Evolutionary conservation across 1,284 basidiomycete genomes (phyloP).

Genomic region (Ustilago cynodontis): DNA sequence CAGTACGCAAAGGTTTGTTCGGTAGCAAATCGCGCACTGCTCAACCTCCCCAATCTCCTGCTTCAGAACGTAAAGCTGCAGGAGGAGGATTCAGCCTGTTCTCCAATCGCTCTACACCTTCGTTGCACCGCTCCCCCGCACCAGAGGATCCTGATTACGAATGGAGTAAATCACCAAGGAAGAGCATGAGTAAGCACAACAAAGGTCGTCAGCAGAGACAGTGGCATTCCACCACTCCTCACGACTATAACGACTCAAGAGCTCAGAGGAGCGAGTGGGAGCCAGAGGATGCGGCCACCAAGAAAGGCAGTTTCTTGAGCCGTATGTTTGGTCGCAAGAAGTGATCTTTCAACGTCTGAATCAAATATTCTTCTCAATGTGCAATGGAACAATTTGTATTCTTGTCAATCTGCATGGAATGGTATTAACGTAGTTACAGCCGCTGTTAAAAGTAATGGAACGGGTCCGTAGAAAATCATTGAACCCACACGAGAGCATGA

Average conservation of each 20-base stretch:
- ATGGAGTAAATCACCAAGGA: conserved; percentile 21
- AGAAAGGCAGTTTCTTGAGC: conserved; percentile 40
- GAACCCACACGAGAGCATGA: too few relatives aligned
- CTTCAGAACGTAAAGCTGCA: conserved; percentile 6
- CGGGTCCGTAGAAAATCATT: too few relatives aligned
- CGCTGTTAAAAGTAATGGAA: too few relatives aligned
- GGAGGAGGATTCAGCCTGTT: conserved; percentile 21
- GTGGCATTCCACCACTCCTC: conserved; percentile 37
- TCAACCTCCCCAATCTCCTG: conserved; percentile 6
- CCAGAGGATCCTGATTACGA: conserved; percentile 48
- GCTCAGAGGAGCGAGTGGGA: conserved; percentile 19
- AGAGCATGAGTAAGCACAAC: background rate
- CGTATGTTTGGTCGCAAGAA: conserved; percentile 42
- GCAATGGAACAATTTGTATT: conserved; percentile 2
- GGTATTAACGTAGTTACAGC: too few relatives aligned
- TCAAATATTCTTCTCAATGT: background rate
- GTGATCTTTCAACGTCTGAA: background rate
- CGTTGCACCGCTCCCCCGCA: conserved; percentile 30
- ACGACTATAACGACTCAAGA: conserved; percentile 12
- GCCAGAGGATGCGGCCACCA: background rate
- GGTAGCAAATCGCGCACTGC: background rate
- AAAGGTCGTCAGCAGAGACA: conserved; percentile 20
- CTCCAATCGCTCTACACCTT: conserved; percentile 37
- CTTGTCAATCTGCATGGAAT: conserved; percentile 5
- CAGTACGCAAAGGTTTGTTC: conserved; percentile 15